Evolutionary conservation across 2,329 filamentous ascomycete genomes (phyloP).

Genomic region (Colletotrichum tanaceti): DNA sequence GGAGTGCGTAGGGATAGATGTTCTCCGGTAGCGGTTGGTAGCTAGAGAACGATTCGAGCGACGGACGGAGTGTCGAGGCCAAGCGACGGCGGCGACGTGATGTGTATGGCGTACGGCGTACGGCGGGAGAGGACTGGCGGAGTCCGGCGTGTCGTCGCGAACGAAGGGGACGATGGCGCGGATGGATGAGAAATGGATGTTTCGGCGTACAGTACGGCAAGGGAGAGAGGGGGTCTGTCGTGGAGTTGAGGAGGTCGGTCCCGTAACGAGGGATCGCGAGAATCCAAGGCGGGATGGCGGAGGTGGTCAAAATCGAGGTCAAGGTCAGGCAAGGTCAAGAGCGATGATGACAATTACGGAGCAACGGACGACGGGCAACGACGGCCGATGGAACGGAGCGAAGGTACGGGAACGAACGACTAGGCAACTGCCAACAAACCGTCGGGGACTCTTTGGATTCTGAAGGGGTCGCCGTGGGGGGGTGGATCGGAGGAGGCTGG

Average conservation of each 20-base stretch:
- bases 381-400: conserved; percentile 28
- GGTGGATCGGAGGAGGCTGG: conserved; percentile 32
- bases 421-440: conserved; percentile 14
- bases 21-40: conserved; percentile 7
- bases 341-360: conserved; percentile 23
- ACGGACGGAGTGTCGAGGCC: conserved; percentile 6
- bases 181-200: conserved; percentile 11
- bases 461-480: background rate
- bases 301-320: conserved; percentile 12
- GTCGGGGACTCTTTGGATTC: background rate
- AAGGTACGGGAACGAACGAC: conserved; percentile 37
- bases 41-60: conserved; percentile 10
- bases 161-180: conserved; percentile 19
- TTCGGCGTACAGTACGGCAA: conserved; percentile 17
- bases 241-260: conserved; percentile 18
- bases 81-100: conserved; percentile 7
- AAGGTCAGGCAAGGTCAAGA: conserved; percentile 20
- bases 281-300: conserved; percentile 8
- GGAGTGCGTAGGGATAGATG: background rate
- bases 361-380: conserved; percentile 6
- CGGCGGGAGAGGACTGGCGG: conserved; percentile 10
- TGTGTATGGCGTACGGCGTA: conserved; percentile 10
- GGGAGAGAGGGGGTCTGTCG: conserved; percentile 18
- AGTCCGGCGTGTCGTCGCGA: conserved; percentile 6
- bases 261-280: conserved; percentile 6